Evolutionary conservation across 257 asterid genomes (phyloP).

Genomic region (Verbascum thapsus): DNA sequence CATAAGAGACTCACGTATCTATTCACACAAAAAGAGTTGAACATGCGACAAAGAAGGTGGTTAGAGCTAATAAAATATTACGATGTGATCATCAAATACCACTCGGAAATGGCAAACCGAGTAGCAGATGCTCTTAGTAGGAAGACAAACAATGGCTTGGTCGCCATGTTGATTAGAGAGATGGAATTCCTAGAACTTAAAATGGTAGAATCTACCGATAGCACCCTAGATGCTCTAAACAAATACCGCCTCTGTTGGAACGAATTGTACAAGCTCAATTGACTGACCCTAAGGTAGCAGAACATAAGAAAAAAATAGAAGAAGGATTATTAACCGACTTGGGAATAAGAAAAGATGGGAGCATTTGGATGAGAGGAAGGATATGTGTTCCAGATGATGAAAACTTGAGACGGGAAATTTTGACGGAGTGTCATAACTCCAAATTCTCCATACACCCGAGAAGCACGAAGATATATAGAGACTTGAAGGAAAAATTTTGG

Average conservation of each 20-base stretch:
- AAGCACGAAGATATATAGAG: not conserved
- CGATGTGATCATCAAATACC: too few species aligned
- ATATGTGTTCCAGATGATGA: not conserved
- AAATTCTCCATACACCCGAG: not conserved
- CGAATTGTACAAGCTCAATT: not conserved
- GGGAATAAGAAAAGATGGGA: not conserved
- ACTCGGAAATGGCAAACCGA: too few species aligned
- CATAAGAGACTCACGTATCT: not conserved
- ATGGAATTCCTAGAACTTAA: not conserved
- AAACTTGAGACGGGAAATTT: too few species aligned
- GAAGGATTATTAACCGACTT: too few species aligned
- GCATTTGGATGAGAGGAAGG: not conserved
- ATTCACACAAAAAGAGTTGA: not conserved
- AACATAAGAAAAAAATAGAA: too few species aligned
- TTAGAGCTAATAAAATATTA: too few species aligned
- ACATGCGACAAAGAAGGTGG: too few species aligned
- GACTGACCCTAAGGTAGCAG: too few species aligned
- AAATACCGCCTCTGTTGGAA: not conserved
- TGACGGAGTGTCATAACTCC: not conserved
- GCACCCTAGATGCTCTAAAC: not conserved
- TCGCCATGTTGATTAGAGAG: too few species aligned
- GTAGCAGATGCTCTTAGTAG: too few species aligned
- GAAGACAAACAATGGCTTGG: too few species aligned
- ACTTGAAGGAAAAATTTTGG: not conserved
- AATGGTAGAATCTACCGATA: not conserved